Percentiles rank a stretch among this genome's conserved stretches.
phyloP scores from a whole-genome alignment of 1,139 yeast genomes.

The Blastobotrys serpentis region DNA sequence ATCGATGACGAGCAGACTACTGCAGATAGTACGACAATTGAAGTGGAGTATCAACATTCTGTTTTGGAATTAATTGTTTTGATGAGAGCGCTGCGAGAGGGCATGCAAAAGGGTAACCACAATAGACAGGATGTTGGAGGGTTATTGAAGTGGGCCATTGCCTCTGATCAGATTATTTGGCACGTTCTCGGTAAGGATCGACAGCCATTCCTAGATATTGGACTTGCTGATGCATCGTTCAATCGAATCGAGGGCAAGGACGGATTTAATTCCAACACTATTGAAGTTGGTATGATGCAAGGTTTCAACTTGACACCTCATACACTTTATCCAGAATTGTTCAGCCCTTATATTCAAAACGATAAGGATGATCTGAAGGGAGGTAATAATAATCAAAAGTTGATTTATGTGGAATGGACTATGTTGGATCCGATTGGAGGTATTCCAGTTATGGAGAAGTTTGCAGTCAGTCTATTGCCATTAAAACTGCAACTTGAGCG shows the following conservation, averaged over 20 bases:
- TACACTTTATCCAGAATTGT: conserved; percentile 67
- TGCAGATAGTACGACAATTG: conserved; percentile 40
- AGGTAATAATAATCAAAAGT: conserved; percentile 29
- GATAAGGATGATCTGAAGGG: conserved; percentile 18
- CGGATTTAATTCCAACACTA: conserved; percentile 59
- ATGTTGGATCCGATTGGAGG: conserved; percentile 85
- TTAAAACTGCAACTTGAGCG: conserved; percentile 72
- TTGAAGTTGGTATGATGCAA: conserved; percentile 63
- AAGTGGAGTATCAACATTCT: conserved; percentile 57
- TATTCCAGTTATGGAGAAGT: conserved; percentile 60
- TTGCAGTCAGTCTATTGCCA: conserved; percentile 58
- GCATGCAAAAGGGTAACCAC: conserved; percentile 42
- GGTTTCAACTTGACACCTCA: conserved; percentile 65
- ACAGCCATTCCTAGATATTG: conserved; percentile 69
- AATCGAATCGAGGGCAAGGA: conserved; percentile 60
- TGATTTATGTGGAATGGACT: conserved; percentile 66
- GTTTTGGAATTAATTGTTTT: conserved; percentile 60
- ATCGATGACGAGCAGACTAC: conserved; percentile 37
- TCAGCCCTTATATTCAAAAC: conserved; percentile 50
- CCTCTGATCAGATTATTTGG: conserved; percentile 70
- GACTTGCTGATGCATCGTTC: conserved; percentile 61
- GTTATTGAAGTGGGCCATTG: conserved; percentile 57
- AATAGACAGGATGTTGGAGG: conserved; percentile 40
- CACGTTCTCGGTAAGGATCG: conserved; percentile 64
- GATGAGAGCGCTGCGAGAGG: conserved; percentile 63